These are phyloP conservation scores for Carex cristatella DNA, from an alignment of 176 grass and related monocot genomes.

Conservation along the genomic window DNA sequence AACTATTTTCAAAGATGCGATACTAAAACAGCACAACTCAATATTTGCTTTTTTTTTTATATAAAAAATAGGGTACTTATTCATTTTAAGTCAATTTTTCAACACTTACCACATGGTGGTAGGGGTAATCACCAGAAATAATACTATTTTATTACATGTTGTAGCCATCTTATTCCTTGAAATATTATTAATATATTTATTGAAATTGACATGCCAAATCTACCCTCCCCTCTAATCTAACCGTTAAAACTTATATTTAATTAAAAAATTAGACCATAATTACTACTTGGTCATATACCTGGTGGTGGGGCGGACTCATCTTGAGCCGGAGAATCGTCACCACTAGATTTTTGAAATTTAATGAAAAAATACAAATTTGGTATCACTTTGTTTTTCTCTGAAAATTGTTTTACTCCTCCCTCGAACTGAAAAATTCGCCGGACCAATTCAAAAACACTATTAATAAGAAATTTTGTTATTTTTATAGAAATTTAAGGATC, in stretches of 20 bases:
- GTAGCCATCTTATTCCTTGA: background rate
- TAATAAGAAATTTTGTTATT: no score
- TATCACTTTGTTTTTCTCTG: no score
- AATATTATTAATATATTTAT: background rate
- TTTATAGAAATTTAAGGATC: no score
- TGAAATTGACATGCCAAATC: constrained; percentile 9
- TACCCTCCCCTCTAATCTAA: background rate
- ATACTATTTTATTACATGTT: background rate
- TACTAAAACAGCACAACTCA: background rate
- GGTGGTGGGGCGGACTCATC: no score
- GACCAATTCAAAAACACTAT: no score
- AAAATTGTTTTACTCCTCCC: no score
- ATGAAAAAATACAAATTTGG: no score
- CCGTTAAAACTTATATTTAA: background rate
- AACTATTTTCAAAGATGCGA: background rate
- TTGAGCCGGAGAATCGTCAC: no score
- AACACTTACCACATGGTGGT: background rate
- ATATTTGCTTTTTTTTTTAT: background rate
- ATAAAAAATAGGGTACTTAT: background rate
- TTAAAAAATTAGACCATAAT: background rate
- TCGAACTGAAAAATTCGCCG: no score
- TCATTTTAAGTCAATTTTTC: background rate
- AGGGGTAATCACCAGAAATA: background rate
- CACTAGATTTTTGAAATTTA: no score
- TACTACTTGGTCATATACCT: background rate